Percentiles rank a stretch among this genome's conserved stretches.
phyloP scores from a whole-genome alignment of 345 rosid species.

The Populus pruinosa region DNA sequence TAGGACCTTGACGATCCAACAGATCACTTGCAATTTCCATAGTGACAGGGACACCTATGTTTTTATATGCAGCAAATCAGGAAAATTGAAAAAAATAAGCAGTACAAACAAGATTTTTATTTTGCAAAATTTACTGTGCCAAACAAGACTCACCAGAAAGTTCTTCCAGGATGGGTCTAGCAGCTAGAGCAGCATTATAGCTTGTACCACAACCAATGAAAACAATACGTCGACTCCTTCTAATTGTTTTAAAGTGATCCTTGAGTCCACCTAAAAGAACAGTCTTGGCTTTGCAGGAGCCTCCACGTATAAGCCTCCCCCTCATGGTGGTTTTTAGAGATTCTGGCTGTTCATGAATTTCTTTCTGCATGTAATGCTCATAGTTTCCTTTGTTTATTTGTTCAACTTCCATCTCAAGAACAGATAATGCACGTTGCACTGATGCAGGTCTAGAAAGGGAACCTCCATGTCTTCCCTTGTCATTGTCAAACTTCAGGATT shows the following conservation, averaged over 20 bases:
- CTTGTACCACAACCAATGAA: constrained; percentile 97
- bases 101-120: background rate
- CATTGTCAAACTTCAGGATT: constrained; percentile 69
- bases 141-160: constrained; percentile 67
- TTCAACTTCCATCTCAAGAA: constrained; percentile 95
- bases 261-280: constrained; percentile 95
- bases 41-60: constrained; percentile 82
- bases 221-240: constrained; percentile 87
- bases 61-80: background rate
- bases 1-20: constrained; percentile 88
- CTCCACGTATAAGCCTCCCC: constrained; percentile 91
- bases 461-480: constrained; percentile 50
- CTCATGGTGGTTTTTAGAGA: constrained; percentile 95
- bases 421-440: constrained; percentile 90
- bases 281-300: constrained; percentile 72
- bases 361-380: constrained; percentile 97
- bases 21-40: constrained; percentile 99
- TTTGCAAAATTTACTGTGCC: background rate
- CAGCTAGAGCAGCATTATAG: constrained; percentile 92
- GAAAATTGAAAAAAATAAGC: constrained; percentile 5
- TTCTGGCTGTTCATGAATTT: constrained; percentile 98
- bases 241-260: constrained; percentile 86
- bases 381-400: constrained; percentile 89
- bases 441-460: constrained; percentile 65
- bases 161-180: constrained; percentile 93